Evolutionary conservation across 2,329 filamentous ascomycete genomes (phyloP), one percentile per base, ranked within the genome.

Genomic region (Setomelanomma holmii): DNA sequence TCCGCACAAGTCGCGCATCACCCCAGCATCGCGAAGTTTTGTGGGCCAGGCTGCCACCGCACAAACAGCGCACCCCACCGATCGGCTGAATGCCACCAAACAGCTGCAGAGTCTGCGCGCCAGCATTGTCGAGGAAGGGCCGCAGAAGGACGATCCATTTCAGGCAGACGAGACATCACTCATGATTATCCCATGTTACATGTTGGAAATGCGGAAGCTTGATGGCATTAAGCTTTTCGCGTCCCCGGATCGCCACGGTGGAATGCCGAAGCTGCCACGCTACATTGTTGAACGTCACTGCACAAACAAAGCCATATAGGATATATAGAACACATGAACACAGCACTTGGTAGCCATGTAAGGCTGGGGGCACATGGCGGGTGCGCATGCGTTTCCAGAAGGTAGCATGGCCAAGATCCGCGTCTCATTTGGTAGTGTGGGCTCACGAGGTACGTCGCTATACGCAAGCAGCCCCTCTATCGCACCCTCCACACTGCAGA

Each of bases 1-100:
- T n/a, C 39, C 60, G 64, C 63, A 64, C 58, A 66, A 64, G 56
- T 60, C 57, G 60, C 63, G 61, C 62, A 64, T 40, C 22, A 44
- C 45, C 41, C 49, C 7, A 42, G 8, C 33, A 21, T 42, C 40
- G 49, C 33, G 23, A 47, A 16, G 34, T 44, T 47, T 45, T 45
- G 56, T 52, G 51, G n/a, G 45, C 40, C 44, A 30, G 27, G 27
- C 27, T 10, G 3, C 27, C 27, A 48, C 40, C 58, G 60, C 62
- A 58, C 53, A 63, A 61, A 61, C 43, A 45, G 14, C 60, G 58
- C 60, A 55, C 36, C 34, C 21, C 20, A 40, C 36, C 36, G 36
- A 22, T 47, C 21, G 45, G 30, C 51, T 50, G 22, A 34, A 5
- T 34, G 39, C 21, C 27, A 40, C 30, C 35, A 38, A 35, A 33